Percentiles rank a stretch among this genome's conserved stretches.
Evolutionary conservation across 805 yeast genomes (phyloP).

Genomic region (Helenozyma baotianmanensis): DNA sequence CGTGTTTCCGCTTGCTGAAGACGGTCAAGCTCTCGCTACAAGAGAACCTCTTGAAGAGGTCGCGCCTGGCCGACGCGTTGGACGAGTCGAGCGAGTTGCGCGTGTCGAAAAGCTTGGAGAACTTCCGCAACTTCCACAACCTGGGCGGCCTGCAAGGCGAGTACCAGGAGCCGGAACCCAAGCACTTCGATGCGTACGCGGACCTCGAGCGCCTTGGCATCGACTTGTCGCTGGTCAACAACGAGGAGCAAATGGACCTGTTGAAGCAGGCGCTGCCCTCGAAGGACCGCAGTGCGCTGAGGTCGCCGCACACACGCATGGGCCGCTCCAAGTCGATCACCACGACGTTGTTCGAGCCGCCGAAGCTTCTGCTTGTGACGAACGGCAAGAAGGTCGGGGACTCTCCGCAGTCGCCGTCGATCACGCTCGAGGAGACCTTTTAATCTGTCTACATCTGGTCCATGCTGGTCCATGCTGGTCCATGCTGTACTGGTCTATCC

Average conservation of each 20-base stretch:
- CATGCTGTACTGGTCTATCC: background rate
- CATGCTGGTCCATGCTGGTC: no score
- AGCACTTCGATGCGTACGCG: conserved; percentile 22
- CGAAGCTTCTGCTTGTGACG: conserved; percentile 22
- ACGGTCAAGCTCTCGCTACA: conserved; percentile 29
- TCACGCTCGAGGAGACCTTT: conserved; percentile 33
- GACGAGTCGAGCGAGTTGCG: conserved; percentile 16
- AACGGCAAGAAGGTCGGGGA: conserved; percentile 1
- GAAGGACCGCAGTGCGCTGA: no score
- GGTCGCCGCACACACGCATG: conserved; percentile 3
- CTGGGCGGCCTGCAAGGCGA: conserved; percentile 4
- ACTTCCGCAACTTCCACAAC: conserved; percentile 21
- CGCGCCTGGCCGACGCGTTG: conserved; percentile 25
- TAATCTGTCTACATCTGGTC: no score
- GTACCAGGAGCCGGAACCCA: conserved; percentile 35
- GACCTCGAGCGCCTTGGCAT: conserved; percentile 31
- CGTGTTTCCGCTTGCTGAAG: conserved; percentile 9
- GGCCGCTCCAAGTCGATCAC: conserved; percentile 27
- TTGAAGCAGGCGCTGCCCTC: conserved; percentile 2
- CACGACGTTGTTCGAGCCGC: conserved; percentile 35
- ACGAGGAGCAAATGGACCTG: conserved; percentile 20
- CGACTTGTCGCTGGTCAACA: conserved; percentile 22
- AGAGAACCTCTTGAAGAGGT: conserved; percentile 33
- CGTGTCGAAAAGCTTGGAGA: conserved; percentile 19
- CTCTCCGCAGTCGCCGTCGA: conserved; percentile 26